Conservation (phyloP, 176 grass and related monocot species). For the Microstegium vimineum region DNA sequence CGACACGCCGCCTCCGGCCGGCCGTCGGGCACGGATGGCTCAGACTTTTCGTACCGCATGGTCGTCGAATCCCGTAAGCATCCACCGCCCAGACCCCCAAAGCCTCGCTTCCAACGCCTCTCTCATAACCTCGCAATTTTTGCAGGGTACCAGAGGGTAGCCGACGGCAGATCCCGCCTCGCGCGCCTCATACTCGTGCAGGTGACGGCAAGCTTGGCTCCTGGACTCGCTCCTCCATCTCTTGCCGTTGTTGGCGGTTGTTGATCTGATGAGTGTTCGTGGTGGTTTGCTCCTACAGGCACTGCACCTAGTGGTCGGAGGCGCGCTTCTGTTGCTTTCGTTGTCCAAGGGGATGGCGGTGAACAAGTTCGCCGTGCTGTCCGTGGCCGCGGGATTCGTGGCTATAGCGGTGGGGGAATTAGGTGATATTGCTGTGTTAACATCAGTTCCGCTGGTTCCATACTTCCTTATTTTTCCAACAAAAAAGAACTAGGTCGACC, state of each 20-base stretch:
- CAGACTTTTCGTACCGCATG: constrained; percentile 93
- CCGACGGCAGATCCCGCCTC: constrained; percentile 69
- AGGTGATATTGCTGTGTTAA: constrained; percentile 37
- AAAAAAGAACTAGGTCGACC: neutral
- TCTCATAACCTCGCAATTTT: neutral
- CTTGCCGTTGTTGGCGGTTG: neutral
- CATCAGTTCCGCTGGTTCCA: neutral
- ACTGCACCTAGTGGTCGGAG: constrained; percentile 46
- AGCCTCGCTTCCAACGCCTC: neutral
- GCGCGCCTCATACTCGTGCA: constrained; percentile 59
- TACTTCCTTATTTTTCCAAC: neutral
- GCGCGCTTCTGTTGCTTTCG: constrained; percentile 42
- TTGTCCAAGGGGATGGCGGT: constrained; percentile 35
- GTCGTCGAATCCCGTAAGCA: constrained; percentile 87
- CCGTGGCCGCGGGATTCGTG: constrained; percentile 55
- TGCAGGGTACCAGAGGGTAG: constrained; percentile 86
- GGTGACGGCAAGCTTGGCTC: constrained; percentile 21
- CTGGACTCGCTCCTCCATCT: neutral
- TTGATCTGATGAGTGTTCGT: constrained; percentile 14
- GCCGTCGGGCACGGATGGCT: constrained; percentile 81
- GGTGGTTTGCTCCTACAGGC: constrained; percentile 43
- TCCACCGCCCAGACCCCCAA: neutral
- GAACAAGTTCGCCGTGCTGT: constrained; percentile 61
- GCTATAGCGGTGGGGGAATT: constrained; percentile 80
- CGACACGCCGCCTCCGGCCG: constrained; percentile 34